Base-by-base conservation (phyloP, 2,329 filamentous ascomycete genomes). In the Aspergillus fumigatus region DNA sequence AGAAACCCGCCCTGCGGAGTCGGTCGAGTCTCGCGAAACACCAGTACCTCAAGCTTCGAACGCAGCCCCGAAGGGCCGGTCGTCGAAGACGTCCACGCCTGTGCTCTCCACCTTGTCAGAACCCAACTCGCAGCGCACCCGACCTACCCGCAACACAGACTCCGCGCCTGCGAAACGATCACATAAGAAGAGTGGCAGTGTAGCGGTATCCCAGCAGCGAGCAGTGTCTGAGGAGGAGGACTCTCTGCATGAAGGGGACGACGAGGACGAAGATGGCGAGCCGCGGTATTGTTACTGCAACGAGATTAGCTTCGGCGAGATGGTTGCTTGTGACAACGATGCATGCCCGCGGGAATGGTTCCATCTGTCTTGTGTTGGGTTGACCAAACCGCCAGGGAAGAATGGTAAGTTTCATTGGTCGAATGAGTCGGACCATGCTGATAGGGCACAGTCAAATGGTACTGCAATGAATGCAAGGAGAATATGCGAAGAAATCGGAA, bases 261-360 rank as follows among this genome's bases (percentile, higher is more conserved):
- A 85, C 7, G 85, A 88, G 38, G 79, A 81, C 40, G 87, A 88
- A 59, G 84, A 82, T 3, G 84, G 89, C 61, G 89, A 92, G 69
- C 87, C 86, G 40, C 80, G 85, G 14, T 92, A 92, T 72, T 91
- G 89, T 72, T 90, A 90, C 74, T 92, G 89, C 71, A 88, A 91
- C 64, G 83, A 86, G 50, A 86, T 91, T 54, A 91, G 88, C 66
- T 92, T 91, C 68, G 89, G 89, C 21, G 88, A 90, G 74, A 92
- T 92, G 89, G 88, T 92, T 47, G 89, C 87, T 2, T 92, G 89
- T 68, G 89, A 92, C 70, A 85, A 85, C 7, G 83, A 87, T 57
- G 83, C 84, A 50, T 92, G 89, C 73, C 82, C 84, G 62, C 82
- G 84, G 59, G 89, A 92, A 73, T 92, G 89, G 89, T 93, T 92